These are phyloP conservation scores for Metschnikowia amazonensis DNA, from an alignment of 805 yeast species.

Conservation along the genomic window DNA sequence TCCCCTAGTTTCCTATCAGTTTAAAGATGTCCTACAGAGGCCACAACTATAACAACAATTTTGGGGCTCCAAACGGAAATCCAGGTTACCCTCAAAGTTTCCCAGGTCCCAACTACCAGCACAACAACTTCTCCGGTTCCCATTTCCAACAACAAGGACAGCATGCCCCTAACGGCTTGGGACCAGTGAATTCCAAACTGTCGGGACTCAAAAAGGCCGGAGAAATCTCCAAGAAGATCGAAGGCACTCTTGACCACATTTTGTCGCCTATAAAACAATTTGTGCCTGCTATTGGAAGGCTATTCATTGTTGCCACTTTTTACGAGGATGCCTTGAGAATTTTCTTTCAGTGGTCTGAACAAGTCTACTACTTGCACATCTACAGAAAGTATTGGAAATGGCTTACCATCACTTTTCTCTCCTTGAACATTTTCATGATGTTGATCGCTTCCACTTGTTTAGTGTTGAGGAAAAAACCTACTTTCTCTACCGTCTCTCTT, in stretches of 20 bases:
- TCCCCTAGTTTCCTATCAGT: background rate
- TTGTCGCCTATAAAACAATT: constrained; percentile 57
- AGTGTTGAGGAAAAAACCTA: constrained; percentile 62
- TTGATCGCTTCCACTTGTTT: constrained; percentile 65
- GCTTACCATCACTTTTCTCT: constrained; percentile 69
- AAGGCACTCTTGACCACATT: constrained; percentile 50
- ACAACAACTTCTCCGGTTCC: constrained; percentile 5
- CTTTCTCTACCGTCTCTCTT: constrained; percentile 66
- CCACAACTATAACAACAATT: constrained; percentile 33
- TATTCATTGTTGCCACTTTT: constrained; percentile 89
- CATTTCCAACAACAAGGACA: constrained; percentile 12
- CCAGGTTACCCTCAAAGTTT: background rate
- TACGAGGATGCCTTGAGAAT: constrained; percentile 86
- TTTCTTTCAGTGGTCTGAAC: constrained; percentile 84
- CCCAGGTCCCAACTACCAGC: background rate
- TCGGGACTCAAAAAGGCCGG: constrained; percentile 44
- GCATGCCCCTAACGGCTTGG: constrained; percentile 12
- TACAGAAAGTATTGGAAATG: constrained; percentile 76
- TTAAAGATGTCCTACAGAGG: constrained; percentile 41
- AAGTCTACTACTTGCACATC: constrained; percentile 75
- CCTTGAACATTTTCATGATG: constrained; percentile 67
- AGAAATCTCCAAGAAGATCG: constrained; percentile 48
- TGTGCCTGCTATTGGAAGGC: constrained; percentile 84
- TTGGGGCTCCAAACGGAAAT: constrained; percentile 15
- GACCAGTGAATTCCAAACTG: constrained; percentile 26